Percentiles rank a stretch among this genome's conserved stretches.
These are phyloP conservation scores for Podosphaera fusca DNA, from an alignment of 2,329 filamentous ascomycete genomes.

Conservation along the genomic window DNA sequence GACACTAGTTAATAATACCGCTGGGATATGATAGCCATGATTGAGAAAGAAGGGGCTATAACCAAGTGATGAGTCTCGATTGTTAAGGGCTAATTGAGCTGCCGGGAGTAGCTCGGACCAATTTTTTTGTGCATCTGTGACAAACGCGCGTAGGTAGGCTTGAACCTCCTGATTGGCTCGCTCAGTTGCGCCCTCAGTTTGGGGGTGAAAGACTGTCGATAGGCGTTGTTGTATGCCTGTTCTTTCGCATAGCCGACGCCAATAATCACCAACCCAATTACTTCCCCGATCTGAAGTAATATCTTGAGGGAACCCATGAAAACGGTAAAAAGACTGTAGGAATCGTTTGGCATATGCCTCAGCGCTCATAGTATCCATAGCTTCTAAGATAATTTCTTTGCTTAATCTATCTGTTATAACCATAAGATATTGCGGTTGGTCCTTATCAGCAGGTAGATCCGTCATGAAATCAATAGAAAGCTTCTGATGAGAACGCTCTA, in stretches of 20 bases:
- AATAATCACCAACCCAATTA: background rate
- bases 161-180: background rate
- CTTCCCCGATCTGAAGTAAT: background rate
- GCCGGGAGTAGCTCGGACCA: conserved; percentile 66
- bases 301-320: background rate
- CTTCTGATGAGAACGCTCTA: too few species aligned
- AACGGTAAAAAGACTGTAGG: background rate
- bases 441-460: background rate
- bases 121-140: conserved; percentile 63
- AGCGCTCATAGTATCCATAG: background rate
- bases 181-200: background rate
- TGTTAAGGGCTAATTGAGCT: too few species aligned
- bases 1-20: too few species aligned
- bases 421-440: background rate
- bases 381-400: background rate
- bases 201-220: too few species aligned
- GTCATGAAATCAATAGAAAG: too few species aligned
- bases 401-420: background rate
- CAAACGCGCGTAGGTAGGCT: conserved; percentile 1
- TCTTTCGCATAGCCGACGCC: background rate
- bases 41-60: too few species aligned
- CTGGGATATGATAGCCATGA: too few species aligned
- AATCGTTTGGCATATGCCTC: background rate
- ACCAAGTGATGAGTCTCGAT: too few species aligned
- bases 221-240: background rate